Evolutionary conservation across 345 rosid genomes (phyloP).

Genomic region (Dipteronia dyeriana): DNA sequence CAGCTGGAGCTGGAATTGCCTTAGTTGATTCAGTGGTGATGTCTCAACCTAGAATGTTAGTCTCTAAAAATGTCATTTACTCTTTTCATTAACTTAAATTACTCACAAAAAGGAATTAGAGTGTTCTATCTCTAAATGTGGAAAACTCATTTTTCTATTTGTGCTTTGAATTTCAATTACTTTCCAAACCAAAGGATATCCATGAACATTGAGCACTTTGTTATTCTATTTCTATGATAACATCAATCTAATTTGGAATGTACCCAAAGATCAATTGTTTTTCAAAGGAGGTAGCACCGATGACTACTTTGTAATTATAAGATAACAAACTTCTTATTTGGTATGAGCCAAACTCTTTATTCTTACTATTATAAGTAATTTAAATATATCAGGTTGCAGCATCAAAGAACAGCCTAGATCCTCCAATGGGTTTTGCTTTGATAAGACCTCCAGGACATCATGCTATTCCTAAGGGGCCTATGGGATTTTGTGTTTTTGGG

Average conservation of each 20-base stretch:
- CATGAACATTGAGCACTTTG: neutral
- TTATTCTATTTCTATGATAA: neutral
- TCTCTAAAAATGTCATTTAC: constrained; percentile 29
- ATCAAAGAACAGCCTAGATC: constrained; percentile 51
- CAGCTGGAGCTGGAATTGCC: constrained; percentile 94
- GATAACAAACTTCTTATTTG: constrained; percentile 3
- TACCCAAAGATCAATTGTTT: neutral
- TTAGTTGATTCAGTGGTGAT: constrained; percentile 98
- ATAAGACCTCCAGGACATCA: constrained; percentile 98
- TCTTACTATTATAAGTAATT: neutral
- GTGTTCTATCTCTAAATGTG: neutral
- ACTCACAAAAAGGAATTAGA: constrained; percentile 9
- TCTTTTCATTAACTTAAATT: neutral
- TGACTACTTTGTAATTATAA: neutral
- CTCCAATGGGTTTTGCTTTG: constrained; percentile 85
- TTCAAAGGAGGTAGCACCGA: neutral
- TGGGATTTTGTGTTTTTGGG: constrained; percentile 97
- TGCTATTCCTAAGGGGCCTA: constrained; percentile 90
- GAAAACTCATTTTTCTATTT: neutral
- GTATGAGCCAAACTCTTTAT: neutral
- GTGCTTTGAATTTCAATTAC: constrained; percentile 9
- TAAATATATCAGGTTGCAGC: constrained; percentile 58
- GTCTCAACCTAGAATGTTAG: constrained; percentile 59
- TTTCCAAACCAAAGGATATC: neutral
- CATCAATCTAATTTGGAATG: neutral